Evolutionary conservation across 2,329 filamentous ascomycete genomes (phyloP).

Genomic region (Hymenoscyphus repandus): DNA sequence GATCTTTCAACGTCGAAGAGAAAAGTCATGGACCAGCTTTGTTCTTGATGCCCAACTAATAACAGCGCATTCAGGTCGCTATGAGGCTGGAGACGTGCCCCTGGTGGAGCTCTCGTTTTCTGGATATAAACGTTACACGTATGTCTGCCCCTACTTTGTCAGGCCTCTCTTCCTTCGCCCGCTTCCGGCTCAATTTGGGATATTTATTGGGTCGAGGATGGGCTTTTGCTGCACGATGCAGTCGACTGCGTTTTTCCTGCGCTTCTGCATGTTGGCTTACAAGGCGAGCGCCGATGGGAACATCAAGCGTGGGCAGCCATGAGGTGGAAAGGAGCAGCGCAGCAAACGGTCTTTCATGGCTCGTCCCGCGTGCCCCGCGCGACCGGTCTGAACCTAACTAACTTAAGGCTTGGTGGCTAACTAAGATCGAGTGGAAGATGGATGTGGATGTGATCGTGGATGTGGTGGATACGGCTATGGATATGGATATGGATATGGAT

Average conservation of each 20-base stretch:
- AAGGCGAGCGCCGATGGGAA: conserved; percentile 1
- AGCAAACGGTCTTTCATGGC: not conserved
- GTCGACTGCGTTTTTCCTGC: not conserved
- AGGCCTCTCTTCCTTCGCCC: not conserved
- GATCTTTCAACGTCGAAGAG: not conserved
- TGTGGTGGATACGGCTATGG: no score
- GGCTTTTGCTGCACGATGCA: not conserved
- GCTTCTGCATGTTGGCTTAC: not conserved
- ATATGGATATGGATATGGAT: no score
- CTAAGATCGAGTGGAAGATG: no score
- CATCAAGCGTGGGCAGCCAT: not conserved
- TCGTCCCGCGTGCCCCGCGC: not conserved
- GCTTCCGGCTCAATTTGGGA: not conserved
- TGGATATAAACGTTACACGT: conserved; percentile 1
- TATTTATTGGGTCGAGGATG: not conserved
- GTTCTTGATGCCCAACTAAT: not conserved
- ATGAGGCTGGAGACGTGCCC: not conserved
- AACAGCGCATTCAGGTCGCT: not conserved
- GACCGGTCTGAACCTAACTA: no score
- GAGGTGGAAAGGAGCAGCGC: no score
- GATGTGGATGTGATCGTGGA: no score
- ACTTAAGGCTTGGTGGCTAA: no score
- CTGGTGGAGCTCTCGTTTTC: no score
- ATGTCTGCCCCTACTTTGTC: not conserved
- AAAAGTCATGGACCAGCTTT: no score